Evolutionary conservation across 768 basidiomycete genomes (phyloP).

Genomic region (Leccinum subgranulosum): DNA sequence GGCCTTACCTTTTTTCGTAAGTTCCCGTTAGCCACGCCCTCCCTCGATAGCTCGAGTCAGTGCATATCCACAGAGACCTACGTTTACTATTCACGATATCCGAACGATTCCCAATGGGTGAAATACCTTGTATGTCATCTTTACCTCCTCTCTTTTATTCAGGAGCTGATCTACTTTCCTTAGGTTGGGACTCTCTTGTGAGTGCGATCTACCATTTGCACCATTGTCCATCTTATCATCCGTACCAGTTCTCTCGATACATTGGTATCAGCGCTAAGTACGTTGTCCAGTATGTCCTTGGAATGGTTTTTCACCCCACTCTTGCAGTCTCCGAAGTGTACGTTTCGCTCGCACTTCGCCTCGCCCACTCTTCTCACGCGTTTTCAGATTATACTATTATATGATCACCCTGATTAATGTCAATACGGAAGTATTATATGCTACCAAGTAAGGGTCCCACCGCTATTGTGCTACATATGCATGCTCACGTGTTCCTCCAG

Average conservation of each 20-base stretch:
- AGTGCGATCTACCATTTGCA: neutral
- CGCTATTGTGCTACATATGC: too few relatives aligned
- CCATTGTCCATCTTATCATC: neutral
- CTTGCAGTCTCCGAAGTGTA: conserved; percentile 28
- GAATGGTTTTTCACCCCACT: neutral
- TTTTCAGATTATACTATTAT: conserved; percentile 28
- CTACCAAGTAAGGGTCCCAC: conserved; percentile 21
- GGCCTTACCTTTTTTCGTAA: conserved; percentile 34
- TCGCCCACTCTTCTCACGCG: conserved; percentile 5
- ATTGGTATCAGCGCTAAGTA: conserved; percentile 23
- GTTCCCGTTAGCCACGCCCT: neutral
- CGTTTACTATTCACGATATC: conserved; percentile 29
- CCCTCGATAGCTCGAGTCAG: neutral
- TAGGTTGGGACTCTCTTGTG: conserved; percentile 25
- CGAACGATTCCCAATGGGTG: conserved; percentile 16
- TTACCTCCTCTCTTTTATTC: neutral
- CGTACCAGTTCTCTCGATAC: conserved; percentile 22
- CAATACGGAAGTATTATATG: conserved; percentile 22
- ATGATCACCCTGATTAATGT: conserved; percentile 25
- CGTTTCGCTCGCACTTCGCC: neutral
- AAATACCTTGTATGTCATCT: conserved; percentile 19
- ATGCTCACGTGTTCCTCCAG: conserved; percentile 13
- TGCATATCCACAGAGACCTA: conserved; percentile 20
- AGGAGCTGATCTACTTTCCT: neutral
- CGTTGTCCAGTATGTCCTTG: neutral